Base-by-base conservation (phyloP, 208 protist genomes). In the Crithidia bombi region DNA sequence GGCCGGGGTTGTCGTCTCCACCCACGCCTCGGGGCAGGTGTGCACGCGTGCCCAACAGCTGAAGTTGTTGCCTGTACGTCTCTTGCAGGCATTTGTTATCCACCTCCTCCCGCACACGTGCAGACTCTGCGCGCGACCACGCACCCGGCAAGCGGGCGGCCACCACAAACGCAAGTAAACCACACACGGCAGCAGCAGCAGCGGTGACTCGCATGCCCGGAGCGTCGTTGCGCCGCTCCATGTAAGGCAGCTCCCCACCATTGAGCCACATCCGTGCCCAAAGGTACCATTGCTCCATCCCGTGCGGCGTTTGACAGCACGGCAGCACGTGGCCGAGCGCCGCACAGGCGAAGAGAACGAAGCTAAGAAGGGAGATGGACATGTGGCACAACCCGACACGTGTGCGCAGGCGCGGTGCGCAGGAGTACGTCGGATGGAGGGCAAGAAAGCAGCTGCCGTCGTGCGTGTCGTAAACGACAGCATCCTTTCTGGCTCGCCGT, bases 221-320 rank as follows among this genome's bases (percentile, higher is more conserved):
- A 17, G 19, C 17, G 39, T 62, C 56, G 3, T 49, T 25, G 56
- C 56, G 56, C 19, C 12, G 21, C 12, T 62, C 38, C 1, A 62
- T 4, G 6, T 32, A 43, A 5, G 56, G 56, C 23, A 62, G 25
- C 21, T 35, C 35, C 38, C 35, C 26, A 0, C 56, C 56, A 39
- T 62, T 62, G n/a, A 23, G 9, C 56, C 56, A 62, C n/a, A 17
- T 39, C 0, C 56, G 56, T 23, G 39, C 56, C 56, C 56, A 62
- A 4, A 62, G 5, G 56, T 62, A 62, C 56, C 56, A 62, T 21
- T 12, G 38, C 25, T 30, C n/a, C 56, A 62, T 49, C 19, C 56
- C 56, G 39, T 46, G 12, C 6, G 38, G 19, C n/a, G 56, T 62
- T 26, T 46, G 23, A 14, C 38, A 44, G 56, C 21, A 49, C 2